Evolutionary conservation across 148 eudicot species (phyloP).

Genomic region (Camellia sinensis): DNA sequence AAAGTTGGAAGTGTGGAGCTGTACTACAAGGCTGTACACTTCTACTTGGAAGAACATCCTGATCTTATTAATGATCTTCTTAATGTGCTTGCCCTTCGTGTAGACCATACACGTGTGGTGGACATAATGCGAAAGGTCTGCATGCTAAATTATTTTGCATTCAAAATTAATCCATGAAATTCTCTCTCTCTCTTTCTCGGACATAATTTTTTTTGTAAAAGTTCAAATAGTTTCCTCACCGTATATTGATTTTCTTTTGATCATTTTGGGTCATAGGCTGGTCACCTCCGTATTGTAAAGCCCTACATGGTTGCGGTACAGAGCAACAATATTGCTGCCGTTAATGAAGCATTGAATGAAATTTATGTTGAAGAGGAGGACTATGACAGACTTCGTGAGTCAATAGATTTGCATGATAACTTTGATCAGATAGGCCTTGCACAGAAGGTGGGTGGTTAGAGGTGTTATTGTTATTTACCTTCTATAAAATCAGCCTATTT

Average conservation of each 20-base stretch:
- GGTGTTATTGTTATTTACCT: neutral
- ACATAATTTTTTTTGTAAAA: no score
- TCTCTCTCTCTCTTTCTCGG: no score
- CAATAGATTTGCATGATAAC: constrained; percentile 85
- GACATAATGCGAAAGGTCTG: constrained; percentile 92
- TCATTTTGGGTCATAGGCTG: constrained; percentile 49
- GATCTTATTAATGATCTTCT: constrained; percentile 87
- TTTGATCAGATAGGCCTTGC: constrained; percentile 97
- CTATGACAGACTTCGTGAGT: constrained; percentile 87
- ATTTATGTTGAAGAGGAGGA: constrained; percentile 95
- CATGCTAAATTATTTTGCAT: no score
- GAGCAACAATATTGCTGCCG: constrained; percentile 87
- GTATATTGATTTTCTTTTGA: neutral
- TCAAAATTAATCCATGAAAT: neutral
- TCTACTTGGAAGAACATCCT: constrained; percentile 94
- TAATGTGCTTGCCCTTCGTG: constrained; percentile 88
- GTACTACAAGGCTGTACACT: constrained; percentile 89
- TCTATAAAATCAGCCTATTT: neutral
- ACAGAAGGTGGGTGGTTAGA: constrained; percentile 53
- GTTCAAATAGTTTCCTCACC: no score
- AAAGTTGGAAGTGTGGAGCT: constrained; percentile 97
- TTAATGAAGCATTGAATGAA: constrained; percentile 91
- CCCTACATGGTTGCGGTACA: constrained; percentile 97
- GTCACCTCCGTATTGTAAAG: constrained; percentile 84
- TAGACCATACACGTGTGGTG: constrained; percentile 89